Evolutionary conservation across 78 protist species (phyloP).

Genomic region (Dictyostelium capitatum): DNA sequence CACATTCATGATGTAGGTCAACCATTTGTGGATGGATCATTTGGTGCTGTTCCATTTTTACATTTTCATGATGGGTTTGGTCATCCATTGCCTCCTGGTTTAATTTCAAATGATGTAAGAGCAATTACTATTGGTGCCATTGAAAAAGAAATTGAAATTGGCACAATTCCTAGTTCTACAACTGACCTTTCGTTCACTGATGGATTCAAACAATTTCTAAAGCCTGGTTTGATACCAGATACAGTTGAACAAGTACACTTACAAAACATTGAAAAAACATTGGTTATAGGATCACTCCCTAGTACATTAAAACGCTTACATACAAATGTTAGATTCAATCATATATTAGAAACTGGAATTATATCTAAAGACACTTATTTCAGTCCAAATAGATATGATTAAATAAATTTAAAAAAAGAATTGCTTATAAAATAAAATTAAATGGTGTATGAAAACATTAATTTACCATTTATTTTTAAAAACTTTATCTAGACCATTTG

Average conservation of each 20-base stretch:
- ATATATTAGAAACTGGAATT: too few species aligned
- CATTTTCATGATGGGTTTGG: not conserved
- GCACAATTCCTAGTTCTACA: not conserved
- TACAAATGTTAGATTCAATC: too few species aligned
- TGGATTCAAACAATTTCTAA: not conserved
- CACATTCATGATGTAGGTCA: not conserved
- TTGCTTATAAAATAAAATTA: too few species aligned
- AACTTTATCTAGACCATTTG: too few species aligned
- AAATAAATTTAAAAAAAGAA: too few species aligned
- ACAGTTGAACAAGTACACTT: not conserved
- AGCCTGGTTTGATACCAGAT: not conserved
- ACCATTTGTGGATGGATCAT: not conserved
- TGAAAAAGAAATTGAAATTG: not conserved
- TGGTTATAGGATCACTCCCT: not conserved
- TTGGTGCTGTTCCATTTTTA: not conserved
- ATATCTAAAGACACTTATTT: too few species aligned
- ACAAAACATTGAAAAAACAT: not conserved
- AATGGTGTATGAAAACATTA: too few species aligned
- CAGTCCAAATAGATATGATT: too few species aligned
- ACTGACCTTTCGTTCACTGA: not conserved
- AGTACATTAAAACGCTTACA: not conserved
- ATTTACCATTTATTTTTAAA: too few species aligned
- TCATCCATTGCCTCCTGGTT: not conserved
- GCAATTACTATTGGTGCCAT: not conserved
- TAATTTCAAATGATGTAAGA: not conserved